Conservation (phyloP, 176 grass and related monocot species). For the Cocos nucifera region DNA sequence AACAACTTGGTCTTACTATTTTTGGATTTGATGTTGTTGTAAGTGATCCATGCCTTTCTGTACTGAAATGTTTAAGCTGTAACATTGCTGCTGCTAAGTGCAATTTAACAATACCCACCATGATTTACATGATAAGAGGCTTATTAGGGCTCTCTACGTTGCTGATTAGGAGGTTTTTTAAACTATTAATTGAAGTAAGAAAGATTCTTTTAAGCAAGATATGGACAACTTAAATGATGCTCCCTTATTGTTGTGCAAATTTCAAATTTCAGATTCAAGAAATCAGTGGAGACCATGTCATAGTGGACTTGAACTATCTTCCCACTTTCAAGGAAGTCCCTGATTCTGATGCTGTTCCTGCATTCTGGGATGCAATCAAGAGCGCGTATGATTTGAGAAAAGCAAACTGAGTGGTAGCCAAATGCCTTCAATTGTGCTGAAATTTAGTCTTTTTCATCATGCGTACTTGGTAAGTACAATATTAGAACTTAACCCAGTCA, state of each 20-base stretch:
- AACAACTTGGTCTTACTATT: slow-evolving; percentile 68
- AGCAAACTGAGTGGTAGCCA: slow-evolving; percentile 1
- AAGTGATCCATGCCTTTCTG: slow-evolving; percentile 30
- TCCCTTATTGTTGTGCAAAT: not conserved
- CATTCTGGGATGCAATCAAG: slow-evolving; percentile 77
- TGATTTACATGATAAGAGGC: too few species aligned
- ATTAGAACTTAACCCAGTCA: too few species aligned
- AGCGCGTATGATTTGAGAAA: slow-evolving; percentile 32
- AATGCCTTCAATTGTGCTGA: not conserved
- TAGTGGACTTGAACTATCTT: slow-evolving; percentile 93
- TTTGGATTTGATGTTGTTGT: slow-evolving; percentile 98
- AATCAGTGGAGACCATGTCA: slow-evolving; percentile 67
- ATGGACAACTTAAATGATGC: not conserved
- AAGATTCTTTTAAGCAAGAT: not conserved
- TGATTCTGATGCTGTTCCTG: slow-evolving; percentile 50
- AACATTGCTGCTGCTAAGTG: too few species aligned
- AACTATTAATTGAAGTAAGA: too few species aligned
- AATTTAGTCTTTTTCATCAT: too few species aligned
- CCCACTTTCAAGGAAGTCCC: slow-evolving; percentile 95
- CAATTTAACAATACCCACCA: too few species aligned
- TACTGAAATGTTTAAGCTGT: too few species aligned
- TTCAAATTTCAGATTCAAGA: slow-evolving; percentile 65
- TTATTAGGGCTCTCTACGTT: too few species aligned
- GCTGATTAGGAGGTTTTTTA: too few species aligned
- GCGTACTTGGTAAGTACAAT: too few species aligned